Evolutionary conservation across 257 asterid species (phyloP).

Genomic region (Eustoma russellianum): DNA sequence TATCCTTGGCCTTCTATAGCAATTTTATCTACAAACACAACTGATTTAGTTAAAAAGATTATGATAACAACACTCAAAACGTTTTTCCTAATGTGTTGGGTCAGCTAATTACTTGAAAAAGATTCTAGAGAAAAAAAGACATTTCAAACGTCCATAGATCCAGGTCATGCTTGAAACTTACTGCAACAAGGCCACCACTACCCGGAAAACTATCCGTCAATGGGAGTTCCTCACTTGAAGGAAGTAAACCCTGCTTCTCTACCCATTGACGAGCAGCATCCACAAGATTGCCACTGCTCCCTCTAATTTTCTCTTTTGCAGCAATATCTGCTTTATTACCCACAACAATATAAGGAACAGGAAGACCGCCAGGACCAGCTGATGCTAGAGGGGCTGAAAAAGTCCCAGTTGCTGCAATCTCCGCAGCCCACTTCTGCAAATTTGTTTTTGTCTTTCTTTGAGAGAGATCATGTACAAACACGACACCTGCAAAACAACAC

Average conservation of each 20-base stretch:
- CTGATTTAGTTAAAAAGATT: too few species aligned
- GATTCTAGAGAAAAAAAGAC: background rate
- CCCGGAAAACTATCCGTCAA: conserved; percentile 80
- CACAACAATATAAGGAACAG: conserved; percentile 85
- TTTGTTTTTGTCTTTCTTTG: conserved; percentile 85
- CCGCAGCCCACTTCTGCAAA: conserved; percentile 93
- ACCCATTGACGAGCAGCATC: conserved; percentile 98
- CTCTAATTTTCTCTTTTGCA: conserved; percentile 58
- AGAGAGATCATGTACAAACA: conserved; percentile 91
- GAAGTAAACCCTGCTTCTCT: conserved; percentile 93
- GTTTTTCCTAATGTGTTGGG: too few species aligned
- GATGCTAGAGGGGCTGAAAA: conserved; percentile 92
- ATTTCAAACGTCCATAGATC: background rate
- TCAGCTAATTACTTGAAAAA: background rate
- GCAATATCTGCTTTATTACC: conserved; percentile 89
- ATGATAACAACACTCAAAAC: too few species aligned
- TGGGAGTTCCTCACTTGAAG: conserved; percentile 84
- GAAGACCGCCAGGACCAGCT: conserved; percentile 96
- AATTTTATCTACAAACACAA: too few species aligned
- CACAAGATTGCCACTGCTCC: conserved; percentile 94
- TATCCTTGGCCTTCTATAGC: too few species aligned
- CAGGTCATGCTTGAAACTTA: conserved; percentile 29
- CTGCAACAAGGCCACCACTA: conserved; percentile 79
- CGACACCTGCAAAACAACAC: conserved; percentile 44
- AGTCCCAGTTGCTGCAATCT: conserved; percentile 77